Evolutionary conservation across 2,329 filamentous ascomycete genomes (phyloP), one percentile per base, ranked within the genome.

Genomic region (Xylaria multiplex): DNA sequence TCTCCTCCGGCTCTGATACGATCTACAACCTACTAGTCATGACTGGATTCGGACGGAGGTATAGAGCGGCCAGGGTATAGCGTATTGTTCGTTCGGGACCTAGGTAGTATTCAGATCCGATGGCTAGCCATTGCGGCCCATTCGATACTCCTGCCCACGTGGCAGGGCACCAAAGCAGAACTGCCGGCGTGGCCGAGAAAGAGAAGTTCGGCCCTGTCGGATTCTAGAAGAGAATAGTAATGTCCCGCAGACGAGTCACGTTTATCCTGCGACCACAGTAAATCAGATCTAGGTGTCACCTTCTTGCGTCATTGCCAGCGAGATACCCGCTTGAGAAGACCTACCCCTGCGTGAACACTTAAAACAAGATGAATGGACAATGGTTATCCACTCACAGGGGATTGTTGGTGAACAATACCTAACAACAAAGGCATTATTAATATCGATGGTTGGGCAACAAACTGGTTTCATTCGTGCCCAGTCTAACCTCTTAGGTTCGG

Each of bases 291-390:
- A 35, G 37, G 7, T 13, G 16, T 19, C 9, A 14, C 3, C n/a
- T 1, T 43, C 22, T 55, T 50, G 19, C 9, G 14, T 50, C 11
- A 45, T 65, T 27, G 62, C 46, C 58, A 53, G 46, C 19, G 6
- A 49, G 22, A 32, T 16, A 35, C 49, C 8, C 19, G 32, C 46
- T 42, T 61, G 22, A 58, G 46, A 43, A 32, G 16, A 40, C 19
- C 13, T 46, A 24, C 40, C 24, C 50, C 50, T 60, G 24, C 50
- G n/a, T n/a, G 32, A 50, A 62, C 48, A 49, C 32, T 48, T n/a
- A 52, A 46, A 35, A 14, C 9, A 37, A 48, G 19, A 3, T 58
- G 42, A 65, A 52, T 65, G 63, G 53, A 13, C 54, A 54, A 27
- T 49, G 4, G 6, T 37, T 35, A 54, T 14, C 59, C 59, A 66